Evolutionary conservation across 1,139 yeast genomes (phyloP).

Genomic region (Candida freyschussii): DNA sequence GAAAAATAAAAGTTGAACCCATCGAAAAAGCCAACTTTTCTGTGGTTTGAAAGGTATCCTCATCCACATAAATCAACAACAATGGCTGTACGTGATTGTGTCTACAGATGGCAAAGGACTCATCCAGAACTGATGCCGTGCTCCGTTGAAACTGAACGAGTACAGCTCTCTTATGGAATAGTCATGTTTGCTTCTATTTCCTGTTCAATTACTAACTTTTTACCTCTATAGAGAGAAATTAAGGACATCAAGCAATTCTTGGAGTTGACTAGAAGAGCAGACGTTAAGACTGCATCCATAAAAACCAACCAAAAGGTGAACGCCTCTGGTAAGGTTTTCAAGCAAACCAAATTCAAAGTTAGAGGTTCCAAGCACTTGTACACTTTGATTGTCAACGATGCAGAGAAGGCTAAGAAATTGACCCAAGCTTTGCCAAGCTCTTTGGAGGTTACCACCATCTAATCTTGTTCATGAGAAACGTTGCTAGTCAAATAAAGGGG

Average conservation of each 20-base stretch:
- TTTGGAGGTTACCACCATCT: conserved; percentile 69
- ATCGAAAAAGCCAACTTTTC: not conserved
- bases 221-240: conserved; percentile 47
- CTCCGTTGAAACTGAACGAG: not conserved
- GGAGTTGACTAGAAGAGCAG: conserved; percentile 97
- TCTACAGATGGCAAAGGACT: too few relatives aligned
- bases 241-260: conserved; percentile 97
- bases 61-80: conserved; percentile 8
- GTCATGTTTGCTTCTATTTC: not conserved
- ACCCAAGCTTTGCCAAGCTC: conserved; percentile 98
- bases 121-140: too few relatives aligned
- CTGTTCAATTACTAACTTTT: not conserved
- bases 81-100: conserved; percentile 15
- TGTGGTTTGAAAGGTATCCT: not conserved
- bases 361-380: conserved; percentile 94
- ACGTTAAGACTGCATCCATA: conserved; percentile 88
- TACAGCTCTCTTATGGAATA: too few relatives aligned
- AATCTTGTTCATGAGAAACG: conserved; percentile 29
- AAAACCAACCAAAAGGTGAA: conserved; percentile 84
- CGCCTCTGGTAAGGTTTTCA: conserved; percentile 80
- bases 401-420: conserved; percentile 97
- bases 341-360: conserved; percentile 98
- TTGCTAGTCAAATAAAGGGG: not conserved
- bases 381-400: conserved; percentile 95
- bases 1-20: conserved; percentile 5